Evolutionary conservation across 306 rosid species (phyloP), one percentile per base, ranked within the genome.

Genomic region (Inga laurina): DNA sequence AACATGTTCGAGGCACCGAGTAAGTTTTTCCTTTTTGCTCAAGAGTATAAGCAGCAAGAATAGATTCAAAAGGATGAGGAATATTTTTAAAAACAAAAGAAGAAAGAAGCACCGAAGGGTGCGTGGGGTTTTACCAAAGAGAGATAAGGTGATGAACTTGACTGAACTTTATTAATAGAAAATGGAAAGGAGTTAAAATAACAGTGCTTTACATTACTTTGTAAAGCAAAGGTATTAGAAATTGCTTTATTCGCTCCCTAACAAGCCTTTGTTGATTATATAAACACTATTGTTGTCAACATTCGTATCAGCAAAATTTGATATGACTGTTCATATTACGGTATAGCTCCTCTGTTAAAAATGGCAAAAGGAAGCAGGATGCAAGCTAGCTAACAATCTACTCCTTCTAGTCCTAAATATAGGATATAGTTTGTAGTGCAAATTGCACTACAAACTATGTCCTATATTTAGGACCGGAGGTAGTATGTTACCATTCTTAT

Each of bases 251-350:
- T 54, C n/a, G 24, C 92, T 84, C 79, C 75, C 83, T 62, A 86
- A 82, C 79, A 49, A 82, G 92, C 68, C 81, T 83, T 52, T 81
- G 54, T 81, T 84, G 76, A 76, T 78, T 78, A 75, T 69, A 75
- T 68, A 77, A 70, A 70, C 81, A 81, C 85, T 85, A 85, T 85
- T 76, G 83, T 83, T 90, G 89, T 90, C 93, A 88, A 93, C 90
- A 88, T 90, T 90, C 97, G 90, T 87, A 89, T 91, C 94, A 10
- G 83, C 70, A 48, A 90, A 85, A 86, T 87, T 88, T 80, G 91
- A 88, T 87, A 89, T 84, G 91, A 87, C 91, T 84, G 52, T 61
- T 88, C 71, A 27, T 64, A 64, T 85, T 75, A 78, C 83, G 66
- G 76, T 81, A 81, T 74, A 77, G 83, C 77, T 83, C 76, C 76